Base-by-base conservation (phyloP, 2,329 filamentous ascomycete species). In the Colletotrichum noveboracense region DNA sequence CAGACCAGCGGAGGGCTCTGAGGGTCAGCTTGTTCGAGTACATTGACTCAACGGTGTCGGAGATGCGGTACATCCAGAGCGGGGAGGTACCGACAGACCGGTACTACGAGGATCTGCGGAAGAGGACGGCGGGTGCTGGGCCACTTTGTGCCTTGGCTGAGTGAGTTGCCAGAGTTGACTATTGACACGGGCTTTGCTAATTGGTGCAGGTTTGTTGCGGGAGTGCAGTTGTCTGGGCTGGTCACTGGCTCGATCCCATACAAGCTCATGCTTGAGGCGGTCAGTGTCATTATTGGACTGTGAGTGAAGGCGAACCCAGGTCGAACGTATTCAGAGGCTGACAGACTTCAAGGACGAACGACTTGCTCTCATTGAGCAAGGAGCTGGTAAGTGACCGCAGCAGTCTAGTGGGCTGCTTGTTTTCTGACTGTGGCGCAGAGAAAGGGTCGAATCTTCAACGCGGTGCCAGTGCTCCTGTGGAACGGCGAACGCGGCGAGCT, bases 111-210 rank as follows among this genome's bases (percentile, higher is more conserved):
- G 26, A 34, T 10, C 52, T 77, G 36, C 69, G 76, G 24, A 73
- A 55, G 56, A 56, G 65, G 38, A 77, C 76, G 8, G 74, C 30
- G 21, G 76, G 74, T n/a, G 62, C 69, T 18, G 73, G 69, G 16
- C 76, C 76, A 16, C 62, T 77, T 5, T 71, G 70, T 21, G 69
- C 74, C 12, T 18, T 77, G 18, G 74, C 69, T 4, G 76, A 77
- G 76, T 77, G n/a, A 74, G 76, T 67, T 21, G 38, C 8, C 14
- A 30, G 16, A 14, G 8, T 9, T 32, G n/a, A 14, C 16, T 18
- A 10, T 18, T 16, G 28, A 7, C 0, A 52, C 3, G 43, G 43
- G 6, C n/a, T n/a, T 18, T 55, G 64, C 65, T 77, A 60, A 77
- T 61, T 6, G 9, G 18, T 61, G 10, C 28, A 77, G 75, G 60